Evolutionary conservation across 139 green algal genomes (phyloP).

Genomic region (Micractinium sp.): DNA sequence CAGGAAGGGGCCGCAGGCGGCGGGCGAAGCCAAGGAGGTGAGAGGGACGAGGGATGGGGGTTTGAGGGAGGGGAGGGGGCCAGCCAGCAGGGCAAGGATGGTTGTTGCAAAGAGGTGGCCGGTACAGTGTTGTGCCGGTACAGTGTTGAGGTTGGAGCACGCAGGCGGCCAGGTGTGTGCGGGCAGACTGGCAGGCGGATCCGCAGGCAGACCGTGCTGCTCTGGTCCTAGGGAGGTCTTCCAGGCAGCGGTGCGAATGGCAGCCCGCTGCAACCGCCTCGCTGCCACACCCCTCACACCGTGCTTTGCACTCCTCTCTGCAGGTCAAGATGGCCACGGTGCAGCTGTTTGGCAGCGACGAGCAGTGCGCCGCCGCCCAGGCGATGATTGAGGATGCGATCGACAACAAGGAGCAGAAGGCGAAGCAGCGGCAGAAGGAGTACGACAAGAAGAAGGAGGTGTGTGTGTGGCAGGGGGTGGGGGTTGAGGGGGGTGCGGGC

Average conservation of each 20-base stretch:
- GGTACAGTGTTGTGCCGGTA: neutral
- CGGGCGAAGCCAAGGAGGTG: slow-evolving; percentile 18
- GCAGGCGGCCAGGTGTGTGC: neutral
- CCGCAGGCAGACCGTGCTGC: no score
- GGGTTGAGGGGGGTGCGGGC: neutral
- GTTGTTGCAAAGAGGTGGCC: neutral
- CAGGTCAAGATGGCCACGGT: slow-evolving; percentile 71
- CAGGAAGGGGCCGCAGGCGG: slow-evolving; percentile 16
- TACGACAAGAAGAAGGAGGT: slow-evolving; percentile 76
- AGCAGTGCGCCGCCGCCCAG: slow-evolving; percentile 68
- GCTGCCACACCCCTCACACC: no score
- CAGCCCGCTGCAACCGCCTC: neutral
- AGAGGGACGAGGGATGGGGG: neutral
- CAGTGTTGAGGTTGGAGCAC: neutral
- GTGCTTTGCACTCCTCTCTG: neutral
- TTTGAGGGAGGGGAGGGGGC: neutral
- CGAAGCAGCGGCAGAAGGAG: slow-evolving; percentile 84
- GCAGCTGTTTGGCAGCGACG: slow-evolving; percentile 79
- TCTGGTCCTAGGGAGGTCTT: no score
- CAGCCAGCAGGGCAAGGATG: neutral
- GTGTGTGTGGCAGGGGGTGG: neutral
- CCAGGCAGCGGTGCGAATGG: no score
- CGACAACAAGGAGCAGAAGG: slow-evolving; percentile 84
- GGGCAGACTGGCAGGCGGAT: no score
- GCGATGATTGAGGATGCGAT: slow-evolving; percentile 74